These are phyloP conservation scores for Fusarium beomiforme DNA, from an alignment of 2,329 filamentous ascomycete species.

Conservation along the genomic window DNA sequence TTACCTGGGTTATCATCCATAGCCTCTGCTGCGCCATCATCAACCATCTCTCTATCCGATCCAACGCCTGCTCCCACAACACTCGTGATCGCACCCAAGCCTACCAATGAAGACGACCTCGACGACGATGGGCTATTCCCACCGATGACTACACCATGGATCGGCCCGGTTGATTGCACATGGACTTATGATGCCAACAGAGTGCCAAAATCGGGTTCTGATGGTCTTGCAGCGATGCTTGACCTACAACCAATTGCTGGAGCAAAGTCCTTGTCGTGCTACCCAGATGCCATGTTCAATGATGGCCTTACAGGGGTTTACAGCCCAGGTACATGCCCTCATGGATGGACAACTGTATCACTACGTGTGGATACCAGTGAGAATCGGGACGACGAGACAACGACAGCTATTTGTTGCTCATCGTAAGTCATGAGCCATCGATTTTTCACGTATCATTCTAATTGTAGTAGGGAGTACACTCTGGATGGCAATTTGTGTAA, in stretches of 20 bases:
- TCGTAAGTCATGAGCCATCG: constrained; percentile 47
- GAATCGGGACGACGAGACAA: constrained; percentile 45
- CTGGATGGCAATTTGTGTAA: constrained; percentile 49
- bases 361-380: constrained; percentile 45
- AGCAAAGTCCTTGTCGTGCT: constrained; percentile 52
- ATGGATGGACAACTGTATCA: constrained; percentile 53
- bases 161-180: constrained; percentile 49
- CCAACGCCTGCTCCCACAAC: constrained; percentile 30
- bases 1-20: constrained; percentile 13
- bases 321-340: constrained; percentile 53
- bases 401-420: constrained; percentile 54
- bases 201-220: constrained; percentile 32
- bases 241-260: constrained; percentile 50
- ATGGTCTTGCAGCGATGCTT: constrained; percentile 49
- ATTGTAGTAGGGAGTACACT: constrained; percentile 47
- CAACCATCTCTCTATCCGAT: constrained; percentile 19
- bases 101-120: constrained; percentile 34
- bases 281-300: constrained; percentile 53
- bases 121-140: constrained; percentile 43
- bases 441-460: constrained; percentile 12
- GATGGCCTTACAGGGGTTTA: constrained; percentile 51
- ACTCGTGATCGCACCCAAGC: constrained; percentile 19
- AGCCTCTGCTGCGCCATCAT: constrained; percentile 28
- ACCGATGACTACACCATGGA: constrained; percentile 53
- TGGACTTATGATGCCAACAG: constrained; percentile 51